phyloP scores from a whole-genome alignment of 192 early-diverging fungal species.

The Phycomyces blakesleeanus region DNA sequence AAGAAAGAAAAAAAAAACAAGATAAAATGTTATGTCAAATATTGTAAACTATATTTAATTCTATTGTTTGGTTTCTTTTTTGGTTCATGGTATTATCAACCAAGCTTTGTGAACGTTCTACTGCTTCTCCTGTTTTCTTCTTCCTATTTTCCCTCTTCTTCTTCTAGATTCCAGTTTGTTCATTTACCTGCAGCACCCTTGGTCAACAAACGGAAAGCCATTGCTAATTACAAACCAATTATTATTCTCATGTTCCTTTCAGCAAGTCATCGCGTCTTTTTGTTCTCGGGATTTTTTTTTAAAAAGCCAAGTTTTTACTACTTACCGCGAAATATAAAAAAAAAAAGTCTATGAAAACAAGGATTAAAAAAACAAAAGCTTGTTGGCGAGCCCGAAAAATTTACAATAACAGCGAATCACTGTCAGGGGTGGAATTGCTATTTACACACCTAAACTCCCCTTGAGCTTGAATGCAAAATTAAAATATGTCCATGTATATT shows the following conservation, averaged over 20 bases:
- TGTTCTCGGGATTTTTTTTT: no score
- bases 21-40: no score
- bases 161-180: neutral
- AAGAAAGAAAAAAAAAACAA: no score
- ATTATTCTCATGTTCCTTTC: no score
- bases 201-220: conserved; percentile 31
- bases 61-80: no score
- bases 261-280: no score
- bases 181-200: conserved; percentile 27
- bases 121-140: neutral
- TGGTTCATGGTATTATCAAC: neutral
- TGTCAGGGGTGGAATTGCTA: neutral
- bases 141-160: neutral
- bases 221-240: conserved; percentile 1
- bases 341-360: neutral
- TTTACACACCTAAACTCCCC: neutral
- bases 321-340: neutral
- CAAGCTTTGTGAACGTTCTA: neutral
- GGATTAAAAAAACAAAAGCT: neutral
- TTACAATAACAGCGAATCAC: conserved; percentile 3
- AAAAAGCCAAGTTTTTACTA: no score
- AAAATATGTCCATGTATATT: no score
- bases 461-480: no score
- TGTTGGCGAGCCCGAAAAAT: neutral
- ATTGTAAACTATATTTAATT: no score